Percentiles rank a stretch among this genome's conserved stretches.
Evolutionary conservation across 2,329 filamentous ascomycete genomes (phyloP).

Genomic region (Teratosphaeria viscida): DNA sequence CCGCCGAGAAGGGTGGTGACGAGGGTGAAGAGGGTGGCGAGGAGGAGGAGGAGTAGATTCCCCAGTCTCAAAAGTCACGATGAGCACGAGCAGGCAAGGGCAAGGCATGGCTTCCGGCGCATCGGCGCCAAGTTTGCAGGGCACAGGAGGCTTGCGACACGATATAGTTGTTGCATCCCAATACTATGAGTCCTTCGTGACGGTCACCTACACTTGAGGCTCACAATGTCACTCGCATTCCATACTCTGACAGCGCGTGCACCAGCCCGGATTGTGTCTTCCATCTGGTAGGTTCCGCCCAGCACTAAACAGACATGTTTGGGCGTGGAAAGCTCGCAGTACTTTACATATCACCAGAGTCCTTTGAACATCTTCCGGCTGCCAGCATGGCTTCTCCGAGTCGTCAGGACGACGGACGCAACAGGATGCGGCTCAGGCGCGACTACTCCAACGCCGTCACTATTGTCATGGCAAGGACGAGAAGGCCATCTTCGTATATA

Average conservation of each 20-base stretch:
- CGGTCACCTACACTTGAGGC: not conserved
- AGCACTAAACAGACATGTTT: too few relatives aligned
- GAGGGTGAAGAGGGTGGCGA: constrained; percentile 83
- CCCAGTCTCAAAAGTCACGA: not conserved
- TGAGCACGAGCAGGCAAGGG: not conserved
- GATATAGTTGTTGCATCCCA: not conserved
- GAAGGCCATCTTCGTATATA: too few relatives aligned
- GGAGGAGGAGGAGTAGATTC: constrained; percentile 32
- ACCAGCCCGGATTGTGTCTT: not conserved
- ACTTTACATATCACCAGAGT: too few relatives aligned
- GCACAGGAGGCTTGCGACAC: not conserved
- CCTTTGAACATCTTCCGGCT: too few relatives aligned
- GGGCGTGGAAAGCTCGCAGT: too few relatives aligned
- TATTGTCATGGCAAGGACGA: too few relatives aligned
- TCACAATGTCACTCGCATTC: too few relatives aligned
- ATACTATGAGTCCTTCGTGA: not conserved
- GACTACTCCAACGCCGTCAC: too few relatives aligned
- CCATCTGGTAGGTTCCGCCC: too few relatives aligned
- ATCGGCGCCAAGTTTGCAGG: not conserved
- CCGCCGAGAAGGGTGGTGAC: constrained; percentile 73
- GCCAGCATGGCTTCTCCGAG: too few relatives aligned
- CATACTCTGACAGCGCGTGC: not conserved
- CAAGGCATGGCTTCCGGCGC: not conserved
- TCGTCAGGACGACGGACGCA: too few relatives aligned
- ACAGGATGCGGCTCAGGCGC: too few relatives aligned